Percentiles rank a stretch among this genome's conserved stretches.
Conservation (phyloP, 2,329 filamentous ascomycete species). For the Nigrograna mackinnonii region DNA sequence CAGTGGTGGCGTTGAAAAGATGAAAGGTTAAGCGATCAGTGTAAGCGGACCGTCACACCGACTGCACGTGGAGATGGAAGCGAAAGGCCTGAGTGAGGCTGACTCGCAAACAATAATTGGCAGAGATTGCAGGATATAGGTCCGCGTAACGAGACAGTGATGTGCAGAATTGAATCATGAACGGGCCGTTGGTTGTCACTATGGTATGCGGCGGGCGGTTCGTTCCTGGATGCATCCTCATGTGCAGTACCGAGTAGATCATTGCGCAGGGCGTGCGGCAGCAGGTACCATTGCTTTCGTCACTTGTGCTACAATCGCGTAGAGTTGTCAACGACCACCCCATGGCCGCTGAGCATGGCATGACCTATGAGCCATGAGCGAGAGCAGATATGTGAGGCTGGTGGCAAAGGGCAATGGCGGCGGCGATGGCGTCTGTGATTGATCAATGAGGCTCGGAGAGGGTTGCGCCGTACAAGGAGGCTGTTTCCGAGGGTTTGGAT, state of each 20-base stretch:
- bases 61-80: slow-evolving; percentile 17
- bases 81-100: slow-evolving; percentile 15
- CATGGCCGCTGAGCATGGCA: no score
- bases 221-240: slow-evolving; percentile 9
- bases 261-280: no score
- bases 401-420: slow-evolving; percentile 2
- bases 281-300: no score
- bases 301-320: no score
- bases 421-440: neutral
- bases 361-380: neutral
- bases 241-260: slow-evolving; percentile 10
- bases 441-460: slow-evolving; percentile 5
- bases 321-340: no score
- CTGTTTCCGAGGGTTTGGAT: slow-evolving; percentile 24
- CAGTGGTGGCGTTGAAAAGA: no score
- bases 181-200: slow-evolving; percentile 15
- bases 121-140: slow-evolving; percentile 14
- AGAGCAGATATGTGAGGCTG: slow-evolving; percentile 10
- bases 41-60: slow-evolving; percentile 15
- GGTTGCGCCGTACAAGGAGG: slow-evolving; percentile 6
- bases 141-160: slow-evolving; percentile 13
- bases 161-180: slow-evolving; percentile 9
- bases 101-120: slow-evolving; percentile 2
- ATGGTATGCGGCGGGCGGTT: slow-evolving; percentile 10
- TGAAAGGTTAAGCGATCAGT: slow-evolving; percentile 2